Conservation (phyloP, 148 eudicot species). For the Talinum fruticosum region DNA sequence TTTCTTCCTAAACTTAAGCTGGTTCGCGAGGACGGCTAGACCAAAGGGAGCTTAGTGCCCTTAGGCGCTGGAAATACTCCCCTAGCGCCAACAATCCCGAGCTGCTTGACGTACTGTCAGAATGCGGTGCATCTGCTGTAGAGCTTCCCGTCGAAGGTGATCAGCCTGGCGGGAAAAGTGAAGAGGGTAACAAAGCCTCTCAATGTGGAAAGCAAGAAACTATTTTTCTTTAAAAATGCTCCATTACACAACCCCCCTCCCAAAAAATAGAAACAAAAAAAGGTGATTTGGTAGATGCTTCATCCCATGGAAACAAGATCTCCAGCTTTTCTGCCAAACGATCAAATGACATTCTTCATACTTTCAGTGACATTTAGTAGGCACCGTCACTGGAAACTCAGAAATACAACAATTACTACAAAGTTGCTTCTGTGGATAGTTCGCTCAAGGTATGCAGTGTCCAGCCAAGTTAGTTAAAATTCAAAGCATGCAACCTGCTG, state of each 20-base stretch:
- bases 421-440: neutral
- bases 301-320: no score
- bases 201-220: neutral
- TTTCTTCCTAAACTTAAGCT: conserved; percentile 21
- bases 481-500: neutral
- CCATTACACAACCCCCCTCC: no score
- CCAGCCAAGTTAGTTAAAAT: neutral
- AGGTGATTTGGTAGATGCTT: no score
- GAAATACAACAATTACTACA: neutral
- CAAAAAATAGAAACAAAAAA: no score
- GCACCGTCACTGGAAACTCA: neutral
- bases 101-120: conserved; percentile 75
- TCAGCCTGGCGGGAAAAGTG: conserved; percentile 61
- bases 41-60: conserved; percentile 71
- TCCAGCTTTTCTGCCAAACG: neutral
- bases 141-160: conserved; percentile 73
- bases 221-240: neutral
- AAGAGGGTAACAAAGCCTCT: neutral
- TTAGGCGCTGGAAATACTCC: conserved; percentile 76
- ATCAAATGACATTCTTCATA: neutral
- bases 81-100: conserved; percentile 73
- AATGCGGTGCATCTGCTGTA: conserved; percentile 68
- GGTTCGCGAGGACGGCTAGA: conserved; percentile 49
- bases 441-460: neutral
- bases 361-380: neutral